These are phyloP conservation scores for Thymus mandschuricus DNA, from an alignment of 257 asterid genomes.

Conservation along the genomic window DNA sequence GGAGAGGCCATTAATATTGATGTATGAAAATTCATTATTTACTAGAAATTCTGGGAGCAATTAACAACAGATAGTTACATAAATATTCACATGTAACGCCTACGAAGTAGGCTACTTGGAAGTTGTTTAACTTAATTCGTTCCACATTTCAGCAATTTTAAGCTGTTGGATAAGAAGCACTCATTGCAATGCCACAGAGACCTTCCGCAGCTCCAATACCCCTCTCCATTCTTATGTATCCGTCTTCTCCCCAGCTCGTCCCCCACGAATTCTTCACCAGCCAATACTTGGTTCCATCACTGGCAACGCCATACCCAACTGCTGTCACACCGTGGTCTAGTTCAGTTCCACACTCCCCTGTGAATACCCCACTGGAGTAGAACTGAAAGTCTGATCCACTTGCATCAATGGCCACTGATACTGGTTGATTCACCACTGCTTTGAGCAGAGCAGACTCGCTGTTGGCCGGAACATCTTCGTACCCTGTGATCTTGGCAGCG, in stretches of 20 bases:
- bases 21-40: too few species aligned
- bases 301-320: constrained; percentile 40
- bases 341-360: constrained; percentile 42
- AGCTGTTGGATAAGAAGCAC: too few species aligned
- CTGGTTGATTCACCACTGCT: constrained; percentile 28
- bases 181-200: too few species aligned
- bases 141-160: too few species aligned
- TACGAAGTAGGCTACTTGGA: too few species aligned
- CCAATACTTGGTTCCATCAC: constrained; percentile 38
- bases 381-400: constrained; percentile 35
- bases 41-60: too few species aligned
- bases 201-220: constrained; percentile 8
- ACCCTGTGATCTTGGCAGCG: constrained; percentile 27
- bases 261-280: constrained; percentile 24
- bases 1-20: too few species aligned
- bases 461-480: constrained; percentile 27
- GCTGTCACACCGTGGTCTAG: constrained; percentile 48
- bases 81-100: too few species aligned
- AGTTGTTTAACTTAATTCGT: too few species aligned
- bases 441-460: constrained; percentile 14
- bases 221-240: constrained; percentile 13
- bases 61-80: too few species aligned
- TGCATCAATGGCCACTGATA: constrained; percentile 46
- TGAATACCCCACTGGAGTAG: constrained; percentile 41
- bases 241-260: constrained; percentile 3